Conservation (phyloP, 2,329 filamentous ascomycete species). For the Alternaria solani region DNA sequence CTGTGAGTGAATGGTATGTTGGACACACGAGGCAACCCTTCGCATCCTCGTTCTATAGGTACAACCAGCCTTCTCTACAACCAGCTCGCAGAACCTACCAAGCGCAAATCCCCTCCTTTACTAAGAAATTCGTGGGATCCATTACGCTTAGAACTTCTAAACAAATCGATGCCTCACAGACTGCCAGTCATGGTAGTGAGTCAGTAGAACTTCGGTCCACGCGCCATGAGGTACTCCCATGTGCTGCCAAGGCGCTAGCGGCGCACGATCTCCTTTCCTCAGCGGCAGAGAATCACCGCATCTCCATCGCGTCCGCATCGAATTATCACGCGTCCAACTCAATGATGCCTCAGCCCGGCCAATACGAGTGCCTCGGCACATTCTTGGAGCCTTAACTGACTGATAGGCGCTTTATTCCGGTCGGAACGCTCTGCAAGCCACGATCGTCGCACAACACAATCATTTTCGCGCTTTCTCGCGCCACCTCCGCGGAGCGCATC, state of each 20-base stretch:
- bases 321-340: neutral
- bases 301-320: neutral
- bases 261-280: neutral
- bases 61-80: neutral
- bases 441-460: neutral
- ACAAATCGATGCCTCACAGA: neutral
- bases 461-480: neutral
- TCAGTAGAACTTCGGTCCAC: too few relatives aligned
- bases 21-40: neutral
- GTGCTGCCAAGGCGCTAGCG: neutral
- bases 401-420: neutral
- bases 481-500: neutral
- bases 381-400: neutral
- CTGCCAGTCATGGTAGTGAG: neutral
- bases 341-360: neutral
- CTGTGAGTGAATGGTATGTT: neutral
- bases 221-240: fast-evolving
- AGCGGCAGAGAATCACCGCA: neutral
- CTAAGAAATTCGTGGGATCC: too few relatives aligned
- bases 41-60: neutral
- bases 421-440: neutral
- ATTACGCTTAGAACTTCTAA: neutral
- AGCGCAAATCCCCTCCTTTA: too few relatives aligned
- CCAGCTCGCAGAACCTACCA: too few relatives aligned
- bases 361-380: too few relatives aligned